A percentile compares a stretch with the other conserved stretches of the same genome.
phyloP scores from a whole-genome alignment of 2,329 filamentous ascomycete species.

The Penicillium sp. region DNA sequence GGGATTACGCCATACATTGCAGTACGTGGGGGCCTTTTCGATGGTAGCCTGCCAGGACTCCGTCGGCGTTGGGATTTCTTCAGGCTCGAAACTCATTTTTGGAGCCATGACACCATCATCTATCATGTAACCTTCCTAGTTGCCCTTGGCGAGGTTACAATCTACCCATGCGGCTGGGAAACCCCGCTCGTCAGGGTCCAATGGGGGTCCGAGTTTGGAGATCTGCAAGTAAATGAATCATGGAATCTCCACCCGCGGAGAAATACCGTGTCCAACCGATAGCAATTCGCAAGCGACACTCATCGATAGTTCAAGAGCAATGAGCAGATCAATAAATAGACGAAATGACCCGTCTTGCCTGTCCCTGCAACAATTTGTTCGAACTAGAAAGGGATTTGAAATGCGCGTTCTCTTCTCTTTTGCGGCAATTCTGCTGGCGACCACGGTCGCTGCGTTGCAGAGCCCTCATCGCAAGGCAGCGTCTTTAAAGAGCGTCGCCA shows the following conservation, averaged over 20 bases:
- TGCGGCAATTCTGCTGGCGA: conserved; percentile 1
- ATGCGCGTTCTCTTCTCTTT: conserved; percentile 11
- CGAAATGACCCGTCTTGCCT: neutral
- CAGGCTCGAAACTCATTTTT: neutral
- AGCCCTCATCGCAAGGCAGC: conserved; percentile 22
- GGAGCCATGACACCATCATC: neutral
- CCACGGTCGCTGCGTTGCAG: conserved; percentile 13
- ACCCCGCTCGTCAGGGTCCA: conserved; percentile 3
- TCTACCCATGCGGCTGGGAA: neutral
- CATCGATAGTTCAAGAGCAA: neutral
- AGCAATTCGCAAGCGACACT: neutral
- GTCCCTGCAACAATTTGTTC: neutral
- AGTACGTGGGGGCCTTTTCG: neutral
- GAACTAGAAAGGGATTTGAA: neutral
- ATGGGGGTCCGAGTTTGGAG: neutral
- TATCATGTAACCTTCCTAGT: conserved; percentile 16
- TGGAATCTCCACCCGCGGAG: neutral
- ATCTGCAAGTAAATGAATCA: neutral
- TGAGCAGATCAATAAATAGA: neutral
- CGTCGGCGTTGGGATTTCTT: neutral
- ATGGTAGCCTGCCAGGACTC: neutral
- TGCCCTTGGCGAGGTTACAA: conserved; percentile 17
- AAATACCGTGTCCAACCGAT: neutral
- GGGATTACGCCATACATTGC: too few relatives aligned
- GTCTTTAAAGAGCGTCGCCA: neutral